These are phyloP conservation scores for Phytophthora litchii DNA, from an alignment of 352 stramenopile genomes.

Conservation along the genomic window DNA sequence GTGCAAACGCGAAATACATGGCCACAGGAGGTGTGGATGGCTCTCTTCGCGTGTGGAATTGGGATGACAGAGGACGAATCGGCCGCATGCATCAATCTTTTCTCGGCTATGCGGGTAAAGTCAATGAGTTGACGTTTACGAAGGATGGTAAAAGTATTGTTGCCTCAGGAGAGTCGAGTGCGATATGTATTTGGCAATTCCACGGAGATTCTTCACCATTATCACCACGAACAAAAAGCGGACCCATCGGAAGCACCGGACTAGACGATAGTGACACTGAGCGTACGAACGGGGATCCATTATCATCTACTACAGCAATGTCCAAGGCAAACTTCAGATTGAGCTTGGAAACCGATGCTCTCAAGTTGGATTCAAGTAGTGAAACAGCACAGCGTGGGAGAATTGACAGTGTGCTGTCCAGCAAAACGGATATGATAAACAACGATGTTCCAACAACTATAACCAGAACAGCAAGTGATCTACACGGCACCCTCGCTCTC, in stretches of 20 bases:
- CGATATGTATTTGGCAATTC: conserved; percentile 69
- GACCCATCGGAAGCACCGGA: neutral
- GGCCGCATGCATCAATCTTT: conserved; percentile 68
- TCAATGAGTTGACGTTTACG: conserved; percentile 52
- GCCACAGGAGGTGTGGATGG: conserved; percentile 59
- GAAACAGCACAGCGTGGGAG: neutral
- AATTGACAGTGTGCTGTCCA: conserved; percentile 17
- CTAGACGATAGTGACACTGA: neutral
- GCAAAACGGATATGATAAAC: conserved; percentile 1
- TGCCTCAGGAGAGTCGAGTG: conserved; percentile 45
- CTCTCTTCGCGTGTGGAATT: conserved; percentile 70
- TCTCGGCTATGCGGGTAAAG: conserved; percentile 40
- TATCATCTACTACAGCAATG: conserved; percentile 20
- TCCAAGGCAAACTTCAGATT: conserved; percentile 46
- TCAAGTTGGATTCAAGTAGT: conserved; percentile 26
- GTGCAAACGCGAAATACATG: conserved; percentile 70
- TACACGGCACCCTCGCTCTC: conserved; percentile 11
- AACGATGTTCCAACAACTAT: conserved; percentile 1
- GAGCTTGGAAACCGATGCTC: conserved; percentile 41
- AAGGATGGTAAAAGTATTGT: conserved; percentile 47
- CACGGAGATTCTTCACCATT: conserved; percentile 41
- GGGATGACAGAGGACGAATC: conserved; percentile 51
- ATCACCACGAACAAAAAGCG: conserved; percentile 19
- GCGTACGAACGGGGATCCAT: conserved; percentile 12
- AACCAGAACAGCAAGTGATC: neutral